Evolutionary conservation across 176 grass and related monocot genomes (phyloP), one percentile per base, ranked within the genome.

Genomic region (Calamus simplicifolius): DNA sequence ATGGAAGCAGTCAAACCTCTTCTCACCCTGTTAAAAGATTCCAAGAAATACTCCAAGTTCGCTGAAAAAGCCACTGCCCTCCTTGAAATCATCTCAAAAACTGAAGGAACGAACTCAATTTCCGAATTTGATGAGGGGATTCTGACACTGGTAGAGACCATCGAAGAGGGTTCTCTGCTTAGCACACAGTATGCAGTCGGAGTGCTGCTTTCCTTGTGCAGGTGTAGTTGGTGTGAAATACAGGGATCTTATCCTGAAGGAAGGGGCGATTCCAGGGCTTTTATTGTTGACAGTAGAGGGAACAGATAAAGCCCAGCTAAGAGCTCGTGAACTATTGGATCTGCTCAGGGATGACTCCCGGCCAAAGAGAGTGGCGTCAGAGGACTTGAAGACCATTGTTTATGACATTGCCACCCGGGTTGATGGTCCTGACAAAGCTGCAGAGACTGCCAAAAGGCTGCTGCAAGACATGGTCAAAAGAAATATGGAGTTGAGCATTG

Each of bases 41-140:
- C 57, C 57, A 72, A 62, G 58, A 52, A 43, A 38, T 72, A 72
- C 28, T 72, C 69, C 17, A 72, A 72, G 27, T 72, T 72, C 15
- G 58, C 69, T 25, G 58, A 72, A 43, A 72, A 72, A 27, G 58
- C 69, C 4, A 62, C 69, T 53, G 27, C 56, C 27, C 69, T 72
- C 4, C 27, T 72, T 18, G 57, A 72, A 62, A 62, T 62, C 23
- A 48, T 62, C 19, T 53, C 69, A 4, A 53, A 51, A 62, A 16
- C 69, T 25, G 69, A 62, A 62, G 69, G 58, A 53, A 52, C 25
- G 56, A 35, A 35, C 48, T 52, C 49, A 27, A 51, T 72, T 25
- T 61, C 69, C 14, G 57, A 71, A 29, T 53, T 61, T 23, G 69
- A 61, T 28, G 49, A 27, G 61, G 58, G 57, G 48, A 61, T 72